Evolutionary conservation across 495 filamentous ascomycete genomes (phyloP).

Genomic region (Parathielavia hyrcaniae): DNA sequence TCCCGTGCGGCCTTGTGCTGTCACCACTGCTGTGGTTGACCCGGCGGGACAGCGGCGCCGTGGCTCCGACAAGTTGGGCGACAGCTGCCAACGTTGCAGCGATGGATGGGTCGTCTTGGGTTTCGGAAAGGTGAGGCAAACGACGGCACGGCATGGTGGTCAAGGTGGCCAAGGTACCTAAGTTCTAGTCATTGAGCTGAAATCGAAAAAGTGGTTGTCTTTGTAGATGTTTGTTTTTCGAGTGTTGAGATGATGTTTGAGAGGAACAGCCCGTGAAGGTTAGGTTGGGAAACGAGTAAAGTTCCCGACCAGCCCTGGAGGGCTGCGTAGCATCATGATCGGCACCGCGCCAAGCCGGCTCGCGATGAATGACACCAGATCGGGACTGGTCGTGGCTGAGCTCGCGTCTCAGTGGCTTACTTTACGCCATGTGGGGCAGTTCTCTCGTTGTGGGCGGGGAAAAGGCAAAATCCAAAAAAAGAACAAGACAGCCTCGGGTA

Average conservation of each 20-base stretch:
- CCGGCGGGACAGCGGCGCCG: background rate
- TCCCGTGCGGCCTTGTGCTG: background rate
- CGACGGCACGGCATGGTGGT: too few species aligned
- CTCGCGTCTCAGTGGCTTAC: constrained; percentile 23
- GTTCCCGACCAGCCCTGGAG: constrained; percentile 14
- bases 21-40: background rate
- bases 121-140: background rate
- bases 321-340: constrained; percentile 11
- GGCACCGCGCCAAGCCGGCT: constrained; percentile 15
- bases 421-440: constrained; percentile 21
- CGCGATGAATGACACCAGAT: constrained; percentile 19
- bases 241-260: background rate
- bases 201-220: too few species aligned
- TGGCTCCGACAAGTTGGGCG: constrained; percentile 7
- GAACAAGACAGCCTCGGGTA: constrained; percentile 19
- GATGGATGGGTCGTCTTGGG: background rate
- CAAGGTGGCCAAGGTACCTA: too few species aligned
- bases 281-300: constrained; percentile 9
- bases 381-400: constrained; percentile 29
- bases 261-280: background rate
- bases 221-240: too few species aligned
- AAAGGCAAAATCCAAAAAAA: constrained; percentile 38
- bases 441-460: constrained; percentile 22
- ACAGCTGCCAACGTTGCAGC: background rate
- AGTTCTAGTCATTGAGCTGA: too few species aligned